Evolutionary conservation across 805 yeast genomes (phyloP), one percentile per base, ranked within the genome.

Genomic region (Candida golubevii): DNA sequence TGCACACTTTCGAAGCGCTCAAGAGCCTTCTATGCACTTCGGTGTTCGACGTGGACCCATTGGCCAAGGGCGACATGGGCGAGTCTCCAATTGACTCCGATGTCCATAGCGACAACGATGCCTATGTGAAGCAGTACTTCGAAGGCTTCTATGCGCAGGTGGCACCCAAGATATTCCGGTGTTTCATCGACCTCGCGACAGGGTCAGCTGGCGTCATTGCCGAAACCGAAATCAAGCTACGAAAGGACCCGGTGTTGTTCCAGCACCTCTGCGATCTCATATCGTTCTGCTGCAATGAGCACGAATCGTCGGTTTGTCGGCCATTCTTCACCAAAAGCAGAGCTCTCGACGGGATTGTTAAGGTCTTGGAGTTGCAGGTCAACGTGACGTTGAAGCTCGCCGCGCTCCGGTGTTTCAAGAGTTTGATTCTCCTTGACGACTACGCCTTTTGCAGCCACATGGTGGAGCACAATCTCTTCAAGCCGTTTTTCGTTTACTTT

Each of bases 1-100:
- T 85, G 7, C 97, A 89, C 61, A 85, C 90, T 0, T 81, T 78
- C 50, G 97, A 89, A 63, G 95, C 96, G 1, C 63, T 90, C 39
- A 82, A 82, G 58, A 80, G 82, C 1, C 63, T 90, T 30, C 68
- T 90, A 11, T 90, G 85, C 56, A 82, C 87, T 10, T 49, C 53
- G 6, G 41, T 47, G 1, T 45, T 55, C 10, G 48, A 46, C 27
- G 46, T 39, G 3, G 44, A 47, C 9, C 42, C 42, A 7, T 33
- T 46, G n/a, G 47, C 40, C 15, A 43, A 38, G 26, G 47, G 36
- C 18, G 45, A 45, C 30, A 37, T 42, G 31, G 33, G 51, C 37
- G 28, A 26, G 9, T 10, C 13, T 3, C 23, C 23, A 18, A 18
- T 3, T 18, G 23, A 18, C 23, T 18, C 23, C 4, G 39, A 29